phyloP scores from a whole-genome alignment of 768 basidiomycete species.

The Rubroboletus satanas region DNA sequence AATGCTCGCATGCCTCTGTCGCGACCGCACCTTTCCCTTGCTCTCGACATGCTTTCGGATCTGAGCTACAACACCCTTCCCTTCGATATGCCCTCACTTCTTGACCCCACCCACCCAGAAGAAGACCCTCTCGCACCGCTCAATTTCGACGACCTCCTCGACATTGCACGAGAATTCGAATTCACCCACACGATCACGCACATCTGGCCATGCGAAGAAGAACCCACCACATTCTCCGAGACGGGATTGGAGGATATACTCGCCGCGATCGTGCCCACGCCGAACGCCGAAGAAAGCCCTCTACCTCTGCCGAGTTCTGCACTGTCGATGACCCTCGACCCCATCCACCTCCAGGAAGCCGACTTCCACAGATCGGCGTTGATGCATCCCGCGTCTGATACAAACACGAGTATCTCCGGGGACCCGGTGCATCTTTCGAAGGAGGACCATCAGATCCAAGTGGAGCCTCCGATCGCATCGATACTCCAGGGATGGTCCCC shows the following conservation, averaged over 20 bases:
- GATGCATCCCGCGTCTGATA: neutral
- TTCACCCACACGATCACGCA: conserved; percentile 22
- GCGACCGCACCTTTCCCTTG: neutral
- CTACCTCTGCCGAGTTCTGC: neutral
- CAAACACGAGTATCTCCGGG: neutral
- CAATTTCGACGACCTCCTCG: conserved; percentile 27
- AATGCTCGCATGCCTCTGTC: neutral
- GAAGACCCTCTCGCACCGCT: conserved; percentile 10
- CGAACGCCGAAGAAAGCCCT: conserved; percentile 4
- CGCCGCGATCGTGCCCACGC: conserved; percentile 4
- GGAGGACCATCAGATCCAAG: conserved; percentile 1
- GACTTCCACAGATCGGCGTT: neutral
- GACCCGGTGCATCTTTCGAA: neutral
- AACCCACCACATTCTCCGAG: conserved; percentile 3
- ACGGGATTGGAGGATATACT: conserved; percentile 19
- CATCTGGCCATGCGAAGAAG: conserved; percentile 19
- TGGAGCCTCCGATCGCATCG: neutral
- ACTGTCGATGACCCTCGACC: neutral
- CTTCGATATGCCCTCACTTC: conserved; percentile 1
- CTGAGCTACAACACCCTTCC: conserved; percentile 2
- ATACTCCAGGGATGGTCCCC: conserved; percentile 26
- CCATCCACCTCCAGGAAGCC: neutral
- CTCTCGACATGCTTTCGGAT: conserved; percentile 27
- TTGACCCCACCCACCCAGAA: neutral
- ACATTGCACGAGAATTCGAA: conserved; percentile 29